Evolutionary conservation across 2,329 filamentous ascomycete genomes (phyloP).

Genomic region (Fusarium tupiense): DNA sequence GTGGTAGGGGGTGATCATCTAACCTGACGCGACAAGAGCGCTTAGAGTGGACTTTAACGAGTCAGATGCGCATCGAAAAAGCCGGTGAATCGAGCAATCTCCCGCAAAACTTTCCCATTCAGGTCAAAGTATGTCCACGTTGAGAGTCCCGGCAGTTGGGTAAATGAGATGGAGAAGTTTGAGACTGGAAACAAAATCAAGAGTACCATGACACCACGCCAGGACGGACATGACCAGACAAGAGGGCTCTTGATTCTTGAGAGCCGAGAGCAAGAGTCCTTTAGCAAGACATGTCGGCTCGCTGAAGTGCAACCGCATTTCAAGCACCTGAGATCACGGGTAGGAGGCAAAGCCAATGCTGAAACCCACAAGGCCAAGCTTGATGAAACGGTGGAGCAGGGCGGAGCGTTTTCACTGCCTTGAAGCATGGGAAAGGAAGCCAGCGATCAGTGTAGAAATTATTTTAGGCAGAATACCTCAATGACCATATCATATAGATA

Average conservation of each 20-base stretch:
- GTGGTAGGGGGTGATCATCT: slow-evolving; percentile 19
- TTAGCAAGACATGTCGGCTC: background rate
- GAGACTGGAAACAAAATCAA: slow-evolving; percentile 37
- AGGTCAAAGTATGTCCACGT: slow-evolving; percentile 16
- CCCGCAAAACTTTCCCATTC: slow-evolving; percentile 32
- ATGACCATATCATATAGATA: background rate
- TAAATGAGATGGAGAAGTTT: slow-evolving; percentile 36
- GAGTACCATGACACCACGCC: slow-evolving; percentile 14
- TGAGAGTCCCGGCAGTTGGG: slow-evolving; percentile 33
- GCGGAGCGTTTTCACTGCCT: slow-evolving; percentile 14
- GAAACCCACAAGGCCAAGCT: background rate
- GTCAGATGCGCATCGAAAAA: slow-evolving; percentile 15
- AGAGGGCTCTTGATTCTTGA: slow-evolving; percentile 15
- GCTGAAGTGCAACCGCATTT: background rate
- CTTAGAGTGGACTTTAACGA: slow-evolving; percentile 40
- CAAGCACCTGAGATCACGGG: slow-evolving; percentile 1
- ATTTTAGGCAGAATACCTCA: slow-evolving; percentile 7
- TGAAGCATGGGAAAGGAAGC: background rate
- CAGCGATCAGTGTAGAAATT: background rate
- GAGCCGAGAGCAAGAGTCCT: slow-evolving; percentile 1
- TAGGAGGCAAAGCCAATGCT: background rate
- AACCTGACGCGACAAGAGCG: slow-evolving; percentile 37
- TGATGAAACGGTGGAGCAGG: slow-evolving; percentile 3
- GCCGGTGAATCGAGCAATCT: slow-evolving; percentile 13
- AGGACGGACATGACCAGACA: background rate